Evolutionary conservation across 2,329 filamentous ascomycete species (phyloP).

Genomic region (Cadophora sp.): DNA sequence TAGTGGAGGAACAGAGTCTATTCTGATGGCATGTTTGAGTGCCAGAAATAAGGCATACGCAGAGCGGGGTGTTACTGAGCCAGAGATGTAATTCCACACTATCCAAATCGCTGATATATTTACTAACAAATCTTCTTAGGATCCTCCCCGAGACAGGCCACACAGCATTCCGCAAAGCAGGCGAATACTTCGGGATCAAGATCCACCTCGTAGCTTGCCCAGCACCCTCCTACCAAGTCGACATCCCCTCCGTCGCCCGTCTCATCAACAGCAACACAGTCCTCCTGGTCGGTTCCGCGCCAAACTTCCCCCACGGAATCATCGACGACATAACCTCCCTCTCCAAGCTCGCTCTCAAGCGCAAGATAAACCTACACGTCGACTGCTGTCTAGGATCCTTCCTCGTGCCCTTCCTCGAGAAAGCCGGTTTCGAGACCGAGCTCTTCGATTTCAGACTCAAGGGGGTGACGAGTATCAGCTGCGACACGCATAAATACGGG

Average conservation of each 20-base stretch:
- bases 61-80: conserved; percentile 88
- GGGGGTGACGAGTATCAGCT: conserved; percentile 93
- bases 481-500: conserved; percentile 98
- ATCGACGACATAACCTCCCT: conserved; percentile 92
- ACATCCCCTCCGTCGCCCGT: conserved; percentile 77
- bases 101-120: conserved; percentile 22
- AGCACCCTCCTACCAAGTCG: conserved; percentile 83
- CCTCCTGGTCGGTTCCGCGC: conserved; percentile 90
- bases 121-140: conserved; percentile 53
- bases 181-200: conserved; percentile 96
- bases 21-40: conserved; percentile 91
- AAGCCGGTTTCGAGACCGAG: conserved; percentile 88
- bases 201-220: conserved; percentile 88
- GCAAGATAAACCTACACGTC: conserved; percentile 88
- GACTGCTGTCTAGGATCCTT: conserved; percentile 98
- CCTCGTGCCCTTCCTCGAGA: conserved; percentile 88
- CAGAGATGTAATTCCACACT: conserved; percentile 76
- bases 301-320: conserved; percentile 98
- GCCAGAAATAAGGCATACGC: conserved; percentile 87
- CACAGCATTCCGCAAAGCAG: conserved; percentile 95
- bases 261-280: conserved; percentile 95
- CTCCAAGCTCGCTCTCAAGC: conserved; percentile 80
- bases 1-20: conserved; percentile 93
- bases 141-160: conserved; percentile 95
- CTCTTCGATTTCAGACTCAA: conserved; percentile 93